Evolutionary conservation across 192 early-diverging fungal species (phyloP).

Genomic region (Chytriomyces sp.): DNA sequence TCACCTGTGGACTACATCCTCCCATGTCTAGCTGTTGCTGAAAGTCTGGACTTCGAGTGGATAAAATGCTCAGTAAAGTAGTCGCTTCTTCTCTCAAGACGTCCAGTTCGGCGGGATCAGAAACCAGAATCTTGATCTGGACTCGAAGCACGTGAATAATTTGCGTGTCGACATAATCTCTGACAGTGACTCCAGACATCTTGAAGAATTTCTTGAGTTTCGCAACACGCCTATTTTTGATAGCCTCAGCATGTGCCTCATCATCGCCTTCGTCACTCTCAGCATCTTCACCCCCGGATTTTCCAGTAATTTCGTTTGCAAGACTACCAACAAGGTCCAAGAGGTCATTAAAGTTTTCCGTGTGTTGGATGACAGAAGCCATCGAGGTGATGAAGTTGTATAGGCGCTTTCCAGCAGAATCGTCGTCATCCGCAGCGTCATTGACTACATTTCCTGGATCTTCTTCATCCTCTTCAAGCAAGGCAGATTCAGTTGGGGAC

Average conservation of each 20-base stretch:
- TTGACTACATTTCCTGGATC: constrained; percentile 1
- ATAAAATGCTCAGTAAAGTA: constrained; percentile 9
- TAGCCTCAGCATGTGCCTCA: neutral
- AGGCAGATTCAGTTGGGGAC: neutral
- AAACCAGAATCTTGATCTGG: constrained; percentile 15
- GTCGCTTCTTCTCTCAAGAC: constrained; percentile 6
- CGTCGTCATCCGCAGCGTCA: neutral
- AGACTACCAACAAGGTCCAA: constrained; percentile 8
- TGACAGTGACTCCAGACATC: constrained; percentile 4
- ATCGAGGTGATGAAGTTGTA: constrained; percentile 9
- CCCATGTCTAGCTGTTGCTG: constrained; percentile 6
- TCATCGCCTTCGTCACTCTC: neutral
- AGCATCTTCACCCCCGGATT: neutral
- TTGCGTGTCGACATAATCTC: constrained; percentile 21
- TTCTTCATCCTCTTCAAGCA: neutral
- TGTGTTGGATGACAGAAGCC: neutral
- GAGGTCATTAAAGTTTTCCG: neutral
- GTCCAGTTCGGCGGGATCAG: constrained; percentile 6
- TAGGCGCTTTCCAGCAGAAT: constrained; percentile 5
- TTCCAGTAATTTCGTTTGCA: constrained; percentile 8
- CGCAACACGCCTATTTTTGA: constrained; percentile 2
- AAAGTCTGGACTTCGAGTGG: constrained; percentile 5
- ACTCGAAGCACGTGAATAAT: constrained; percentile 14
- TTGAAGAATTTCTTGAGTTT: constrained; percentile 22
- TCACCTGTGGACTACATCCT: too few species aligned